These are phyloP conservation scores for Alopecurus myosuroides DNA, from an alignment of 176 grass and related monocot genomes.

Conservation along the genomic window DNA sequence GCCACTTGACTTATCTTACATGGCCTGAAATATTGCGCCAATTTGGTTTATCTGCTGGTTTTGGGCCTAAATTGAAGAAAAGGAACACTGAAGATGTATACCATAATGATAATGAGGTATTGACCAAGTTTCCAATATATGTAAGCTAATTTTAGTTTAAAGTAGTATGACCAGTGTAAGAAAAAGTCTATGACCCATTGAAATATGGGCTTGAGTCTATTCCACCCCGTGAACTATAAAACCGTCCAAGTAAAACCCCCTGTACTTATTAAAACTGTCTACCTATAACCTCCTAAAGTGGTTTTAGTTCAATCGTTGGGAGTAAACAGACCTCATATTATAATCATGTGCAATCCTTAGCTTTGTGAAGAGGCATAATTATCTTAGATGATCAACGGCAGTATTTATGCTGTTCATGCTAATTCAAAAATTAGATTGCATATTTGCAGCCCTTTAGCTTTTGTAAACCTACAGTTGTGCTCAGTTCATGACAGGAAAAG, in stretches of 20 bases:
- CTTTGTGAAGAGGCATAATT: background rate
- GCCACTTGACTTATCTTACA: conserved; percentile 69
- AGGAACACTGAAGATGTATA: conserved; percentile 41
- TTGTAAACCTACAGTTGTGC: background rate
- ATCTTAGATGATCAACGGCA: background rate
- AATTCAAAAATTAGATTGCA: conserved; percentile 13
- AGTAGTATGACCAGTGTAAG: background rate
- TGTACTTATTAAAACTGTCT: background rate
- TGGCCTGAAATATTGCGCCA: conserved; percentile 94
- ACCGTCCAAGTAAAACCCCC: background rate
- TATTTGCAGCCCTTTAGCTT: background rate
- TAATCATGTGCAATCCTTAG: background rate
- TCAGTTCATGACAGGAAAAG: background rate
- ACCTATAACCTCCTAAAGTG: background rate
- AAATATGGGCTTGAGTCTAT: background rate
- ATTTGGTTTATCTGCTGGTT: conserved; percentile 85
- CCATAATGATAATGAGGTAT: conserved; percentile 77
- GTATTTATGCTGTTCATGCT: background rate
- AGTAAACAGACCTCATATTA: background rate
- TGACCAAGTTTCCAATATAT: background rate
- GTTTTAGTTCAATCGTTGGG: background rate
- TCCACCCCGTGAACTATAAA: background rate
- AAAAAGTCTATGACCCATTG: background rate
- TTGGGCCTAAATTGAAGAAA: conserved; percentile 81
- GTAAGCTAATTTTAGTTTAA: background rate